phyloP scores from a whole-genome alignment of 768 basidiomycete genomes.

The Tylopilus sp. region DNA sequence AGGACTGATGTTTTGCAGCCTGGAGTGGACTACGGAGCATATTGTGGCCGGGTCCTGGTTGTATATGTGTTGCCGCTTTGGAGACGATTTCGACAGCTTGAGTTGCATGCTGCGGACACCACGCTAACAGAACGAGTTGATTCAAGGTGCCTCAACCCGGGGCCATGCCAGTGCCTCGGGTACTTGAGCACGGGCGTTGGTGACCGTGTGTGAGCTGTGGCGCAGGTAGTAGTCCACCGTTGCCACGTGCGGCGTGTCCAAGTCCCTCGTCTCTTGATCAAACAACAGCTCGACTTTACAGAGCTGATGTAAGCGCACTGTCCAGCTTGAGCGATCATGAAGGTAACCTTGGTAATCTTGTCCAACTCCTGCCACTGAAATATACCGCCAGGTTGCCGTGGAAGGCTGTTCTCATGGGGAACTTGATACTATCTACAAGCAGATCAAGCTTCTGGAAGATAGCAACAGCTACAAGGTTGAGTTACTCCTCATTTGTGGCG shows the following conservation, averaged over 20 bases:
- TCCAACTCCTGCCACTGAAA: neutral
- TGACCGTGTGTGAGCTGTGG: slow-evolving; percentile 14
- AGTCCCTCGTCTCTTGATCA: no score
- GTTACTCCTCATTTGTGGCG: slow-evolving; percentile 89
- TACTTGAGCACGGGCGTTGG: slow-evolving; percentile 1
- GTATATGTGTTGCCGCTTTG: slow-evolving; percentile 25
- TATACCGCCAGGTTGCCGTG: slow-evolving; percentile 63
- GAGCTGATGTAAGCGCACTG: slow-evolving; percentile 4
- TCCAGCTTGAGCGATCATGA: slow-evolving; percentile 13
- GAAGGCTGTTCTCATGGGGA: slow-evolving; percentile 96
- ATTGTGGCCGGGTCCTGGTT: slow-evolving; percentile 29
- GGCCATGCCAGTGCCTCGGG: neutral
- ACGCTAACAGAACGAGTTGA: neutral
- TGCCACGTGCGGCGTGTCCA: no score
- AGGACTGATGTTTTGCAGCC: slow-evolving; percentile 26
- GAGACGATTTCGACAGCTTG: slow-evolving; percentile 20
- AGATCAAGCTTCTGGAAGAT: slow-evolving; percentile 60
- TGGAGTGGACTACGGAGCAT: slow-evolving; percentile 21
- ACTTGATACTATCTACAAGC: slow-evolving; percentile 81
- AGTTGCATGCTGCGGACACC: slow-evolving; percentile 24
- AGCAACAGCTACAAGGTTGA: slow-evolving; percentile 69
- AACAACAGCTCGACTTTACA: no score
- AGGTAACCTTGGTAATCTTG: slow-evolving; percentile 11
- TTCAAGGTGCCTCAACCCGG: neutral
- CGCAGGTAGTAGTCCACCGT: neutral